Evolutionary conservation across 805 yeast genomes (phyloP), one percentile per base, ranked within the genome.

Genomic region (Candida ascalaphidarum): DNA sequence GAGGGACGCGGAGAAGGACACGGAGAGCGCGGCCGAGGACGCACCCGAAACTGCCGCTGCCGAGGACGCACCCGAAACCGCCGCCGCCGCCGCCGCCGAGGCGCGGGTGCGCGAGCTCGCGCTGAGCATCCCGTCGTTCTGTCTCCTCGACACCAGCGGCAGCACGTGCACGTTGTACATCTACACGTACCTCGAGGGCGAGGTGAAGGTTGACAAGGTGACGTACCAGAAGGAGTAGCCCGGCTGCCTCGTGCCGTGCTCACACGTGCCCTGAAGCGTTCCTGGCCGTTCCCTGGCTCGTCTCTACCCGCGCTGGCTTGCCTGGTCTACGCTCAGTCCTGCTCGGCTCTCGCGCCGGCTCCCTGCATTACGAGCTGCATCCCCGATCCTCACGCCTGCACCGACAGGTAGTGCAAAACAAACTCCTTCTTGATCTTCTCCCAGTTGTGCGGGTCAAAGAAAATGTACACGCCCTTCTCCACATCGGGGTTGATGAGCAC

Each of bases 371-470:
- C n/a, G n/a, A n/a, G n/a, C n/a, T n/a, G n/a, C n/a, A n/a, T n/a
- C n/a, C n/a, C n/a, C n/a, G n/a, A n/a, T n/a, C n/a, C n/a, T n/a
- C 35, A 49, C 4, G 55, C 52, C 28, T 49, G 55, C 22, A 49
- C 55, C 5, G 47, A 56, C 36, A 43, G 59, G 42, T 72, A 72
- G 40, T 69, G 72, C 44, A 73, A 61, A 14, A 71, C 71, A 50
- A 73, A 69, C 44, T 71, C 76, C 53, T 72, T 72, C 35, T 82
- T 85, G 39, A 89, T 86, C 55, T 83, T 84, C 45, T 85, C 95
- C 99, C 99, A 92, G 36, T 82, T 75, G 41, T 79, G 83, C 4
- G 97, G 96, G 48, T 92, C 97, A 51, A 92, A 92, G 53, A 92
- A 89, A 14, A 88, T 78, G 50, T 92, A 92, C 7, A 86, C 77